Conservation (phyloP, 805 yeast species). For the Spathaspora arborariae region DNA sequence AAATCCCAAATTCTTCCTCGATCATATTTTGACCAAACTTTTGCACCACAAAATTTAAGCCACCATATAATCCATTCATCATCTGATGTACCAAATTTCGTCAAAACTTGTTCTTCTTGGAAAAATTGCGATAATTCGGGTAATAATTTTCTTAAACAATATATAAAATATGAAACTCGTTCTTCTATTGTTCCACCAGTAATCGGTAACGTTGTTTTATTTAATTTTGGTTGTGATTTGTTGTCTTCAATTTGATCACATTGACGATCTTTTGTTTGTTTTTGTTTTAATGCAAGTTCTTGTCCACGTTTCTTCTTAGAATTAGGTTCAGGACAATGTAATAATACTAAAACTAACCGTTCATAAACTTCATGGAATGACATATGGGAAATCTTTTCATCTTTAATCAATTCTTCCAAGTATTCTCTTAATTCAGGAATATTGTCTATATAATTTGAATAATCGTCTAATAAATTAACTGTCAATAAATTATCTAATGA, state of each 20-base stretch:
- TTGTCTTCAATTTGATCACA: neutral
- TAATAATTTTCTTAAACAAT: constrained; percentile 54
- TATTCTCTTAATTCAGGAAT: constrained; percentile 21
- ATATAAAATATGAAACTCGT: constrained; percentile 63
- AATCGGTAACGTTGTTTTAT: constrained; percentile 41
- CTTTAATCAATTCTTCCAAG: constrained; percentile 24
- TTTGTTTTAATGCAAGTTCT: neutral
- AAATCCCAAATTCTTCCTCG: constrained; percentile 90
- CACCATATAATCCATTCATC: constrained; percentile 95
- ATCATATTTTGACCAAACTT: constrained; percentile 76
- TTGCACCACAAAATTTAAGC: constrained; percentile 87
- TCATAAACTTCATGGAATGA: constrained; percentile 69
- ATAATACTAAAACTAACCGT: constrained; percentile 66
- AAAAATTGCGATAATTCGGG: constrained; percentile 78
- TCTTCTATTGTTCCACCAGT: constrained; percentile 66
- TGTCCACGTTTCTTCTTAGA: neutral
- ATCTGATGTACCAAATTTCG: constrained; percentile 52
- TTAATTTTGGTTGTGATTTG: constrained; percentile 17
- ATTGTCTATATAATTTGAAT: constrained; percentile 34
- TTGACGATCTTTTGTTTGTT: neutral
- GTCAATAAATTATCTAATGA: constrained; percentile 21
- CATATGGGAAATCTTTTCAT: constrained; percentile 30
- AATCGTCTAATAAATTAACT: constrained; percentile 33
- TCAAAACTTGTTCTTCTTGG: constrained; percentile 74
- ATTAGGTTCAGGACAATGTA: constrained; percentile 64